Percentiles rank a stretch among this genome's conserved stretches.
Evolutionary conservation across 805 yeast species (phyloP).

Genomic region (Wilhelminamyces savonicus): DNA sequence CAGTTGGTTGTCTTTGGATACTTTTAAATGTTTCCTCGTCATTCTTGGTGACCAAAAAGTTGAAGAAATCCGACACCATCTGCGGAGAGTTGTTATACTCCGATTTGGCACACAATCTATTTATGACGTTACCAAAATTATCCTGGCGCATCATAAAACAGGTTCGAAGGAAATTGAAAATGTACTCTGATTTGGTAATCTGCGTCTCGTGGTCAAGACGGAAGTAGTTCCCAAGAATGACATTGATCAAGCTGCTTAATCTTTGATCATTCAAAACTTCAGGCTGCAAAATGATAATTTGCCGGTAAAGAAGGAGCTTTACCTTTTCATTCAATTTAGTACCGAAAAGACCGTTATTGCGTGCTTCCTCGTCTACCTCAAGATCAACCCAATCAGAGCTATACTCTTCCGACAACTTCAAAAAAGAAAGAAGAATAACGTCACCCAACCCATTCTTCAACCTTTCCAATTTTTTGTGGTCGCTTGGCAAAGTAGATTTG

Average conservation of each 20-base stretch:
- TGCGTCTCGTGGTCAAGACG: slow-evolving; percentile 11
- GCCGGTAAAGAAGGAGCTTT: slow-evolving; percentile 28
- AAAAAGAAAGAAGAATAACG: slow-evolving; percentile 19
- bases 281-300: slow-evolving; percentile 20
- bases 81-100: slow-evolving; percentile 9
- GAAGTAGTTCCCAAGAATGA: slow-evolving; percentile 25
- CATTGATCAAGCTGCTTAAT: slow-evolving; percentile 24
- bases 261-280: slow-evolving; percentile 27
- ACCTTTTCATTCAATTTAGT: slow-evolving; percentile 12
- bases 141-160: slow-evolving; percentile 25
- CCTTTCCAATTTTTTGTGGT: slow-evolving; percentile 6
- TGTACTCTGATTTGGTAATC: slow-evolving; percentile 14
- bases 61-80: slow-evolving; percentile 22
- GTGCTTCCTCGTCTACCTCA: slow-evolving; percentile 5
- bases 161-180: slow-evolving; percentile 31
- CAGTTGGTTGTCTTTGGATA: slow-evolving; percentile 22
- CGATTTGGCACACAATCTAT: slow-evolving; percentile 9
- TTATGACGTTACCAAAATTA: slow-evolving; percentile 13
- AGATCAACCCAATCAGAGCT: background rate
- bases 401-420: slow-evolving; percentile 11
- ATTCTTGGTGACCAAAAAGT: slow-evolving; percentile 22
- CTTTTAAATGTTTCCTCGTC: slow-evolving; percentile 30
- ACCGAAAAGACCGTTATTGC: slow-evolving; percentile 2
- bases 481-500: background rate
- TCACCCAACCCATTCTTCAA: slow-evolving; percentile 22